These are phyloP conservation scores for Candida sp. DNA, from an alignment of 1,139 yeast genomes.

Conservation along the genomic window DNA sequence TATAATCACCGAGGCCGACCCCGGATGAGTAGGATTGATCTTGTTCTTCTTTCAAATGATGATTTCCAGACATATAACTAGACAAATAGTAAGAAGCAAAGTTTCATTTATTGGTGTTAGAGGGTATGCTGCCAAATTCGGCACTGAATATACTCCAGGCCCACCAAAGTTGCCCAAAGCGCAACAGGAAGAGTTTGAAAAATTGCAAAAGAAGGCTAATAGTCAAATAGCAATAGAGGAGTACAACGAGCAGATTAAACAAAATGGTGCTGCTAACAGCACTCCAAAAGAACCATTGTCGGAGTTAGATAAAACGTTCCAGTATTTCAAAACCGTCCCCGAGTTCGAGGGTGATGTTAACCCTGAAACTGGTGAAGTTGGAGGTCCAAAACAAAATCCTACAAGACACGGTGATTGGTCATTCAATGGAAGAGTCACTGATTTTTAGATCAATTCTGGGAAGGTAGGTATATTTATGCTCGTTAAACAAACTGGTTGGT, in stretches of 20 bases:
- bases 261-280: constrained; percentile 14
- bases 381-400: constrained; percentile 99
- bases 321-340: constrained; percentile 73
- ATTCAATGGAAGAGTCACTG: constrained; percentile 94
- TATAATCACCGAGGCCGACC: too few relatives aligned
- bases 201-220: constrained; percentile 74
- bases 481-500: too few relatives aligned
- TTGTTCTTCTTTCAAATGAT: neutral
- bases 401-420: constrained; percentile 91
- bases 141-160: constrained; percentile 46
- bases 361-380: constrained; percentile 92
- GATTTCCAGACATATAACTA: neutral
- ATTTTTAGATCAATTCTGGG: constrained; percentile 46
- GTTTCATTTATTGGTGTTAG: neutral
- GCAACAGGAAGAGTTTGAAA: constrained; percentile 92
- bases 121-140: constrained; percentile 16
- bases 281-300: neutral
- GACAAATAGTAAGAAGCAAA: neutral
- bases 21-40: too few relatives aligned
- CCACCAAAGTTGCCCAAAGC: constrained; percentile 86
- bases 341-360: constrained; percentile 95
- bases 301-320: constrained; percentile 40
- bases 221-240: constrained; percentile 80
- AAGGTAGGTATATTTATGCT: too few relatives aligned
- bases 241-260: constrained; percentile 49